A percentile compares a stretch with the other conserved stretches of the same genome.
phyloP scores from a whole-genome alignment of 176 grass and related monocot species.

The Saccharum spontaneum region DNA sequence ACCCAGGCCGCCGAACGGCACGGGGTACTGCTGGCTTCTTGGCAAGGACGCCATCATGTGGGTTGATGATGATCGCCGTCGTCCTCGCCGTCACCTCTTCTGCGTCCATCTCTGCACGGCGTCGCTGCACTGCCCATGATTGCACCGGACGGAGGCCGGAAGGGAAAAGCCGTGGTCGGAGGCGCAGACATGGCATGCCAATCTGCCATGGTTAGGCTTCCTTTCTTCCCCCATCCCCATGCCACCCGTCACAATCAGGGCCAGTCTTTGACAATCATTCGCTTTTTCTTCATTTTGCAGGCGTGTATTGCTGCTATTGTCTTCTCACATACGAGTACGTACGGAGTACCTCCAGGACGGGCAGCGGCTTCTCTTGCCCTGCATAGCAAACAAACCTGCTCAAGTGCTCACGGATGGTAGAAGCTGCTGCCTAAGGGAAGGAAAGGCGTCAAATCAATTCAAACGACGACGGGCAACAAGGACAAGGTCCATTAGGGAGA shows the following conservation, averaged over 20 bases:
- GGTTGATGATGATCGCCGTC: constrained; percentile 5
- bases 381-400: too few species aligned
- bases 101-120: not conserved
- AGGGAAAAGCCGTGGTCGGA: constrained; percentile 25
- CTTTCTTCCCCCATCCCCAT: constrained; percentile 15
- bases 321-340: too few species aligned
- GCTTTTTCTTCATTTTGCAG: not conserved
- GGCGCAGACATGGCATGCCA: constrained; percentile 21
- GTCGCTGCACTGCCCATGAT: constrained; percentile 27
- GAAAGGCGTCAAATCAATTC: not conserved
- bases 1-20: too few species aligned
- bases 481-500: constrained; percentile 12
- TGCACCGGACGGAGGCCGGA: not conserved
- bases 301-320: not conserved
- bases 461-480: not conserved
- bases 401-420: too few species aligned
- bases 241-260: constrained; percentile 25
- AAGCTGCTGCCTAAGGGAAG: not conserved
- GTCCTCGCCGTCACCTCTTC: not conserved
- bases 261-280: constrained; percentile 17
- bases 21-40: not conserved
- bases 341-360: too few species aligned
- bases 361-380: too few species aligned
- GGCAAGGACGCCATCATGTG: constrained; percentile 19
- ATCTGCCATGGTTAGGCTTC: not conserved